These are phyloP conservation scores for Plectosphaerella sp. DNA, from an alignment of 2,329 filamentous ascomycete genomes.

Conservation along the genomic window DNA sequence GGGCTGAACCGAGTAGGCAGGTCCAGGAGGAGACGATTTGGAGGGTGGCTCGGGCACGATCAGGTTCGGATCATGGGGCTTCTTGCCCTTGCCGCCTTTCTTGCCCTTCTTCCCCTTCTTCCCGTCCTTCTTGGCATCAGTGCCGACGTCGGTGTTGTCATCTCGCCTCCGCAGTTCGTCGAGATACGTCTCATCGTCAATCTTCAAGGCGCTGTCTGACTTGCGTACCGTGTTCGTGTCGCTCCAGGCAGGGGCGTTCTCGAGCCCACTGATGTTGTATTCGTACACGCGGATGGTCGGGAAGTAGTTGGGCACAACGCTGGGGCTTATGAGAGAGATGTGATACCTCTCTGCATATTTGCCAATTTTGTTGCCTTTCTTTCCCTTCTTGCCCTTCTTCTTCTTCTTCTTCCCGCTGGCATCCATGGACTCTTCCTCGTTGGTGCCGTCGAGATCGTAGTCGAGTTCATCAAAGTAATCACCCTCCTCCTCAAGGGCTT, in stretches of 20 bases:
- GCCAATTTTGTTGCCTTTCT: conserved; percentile 65
- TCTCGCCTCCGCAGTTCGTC: conserved; percentile 13
- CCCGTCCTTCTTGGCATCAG: conserved; percentile 25
- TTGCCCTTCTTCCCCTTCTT: conserved; percentile 37
- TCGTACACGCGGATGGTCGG: conserved; percentile 87
- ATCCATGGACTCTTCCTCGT: conserved; percentile 14
- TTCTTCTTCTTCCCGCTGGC: conserved; percentile 26
- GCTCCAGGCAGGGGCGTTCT: conserved; percentile 45
- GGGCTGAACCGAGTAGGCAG: conserved; percentile 83
- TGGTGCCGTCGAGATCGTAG: conserved; percentile 13
- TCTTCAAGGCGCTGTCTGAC: conserved; percentile 18
- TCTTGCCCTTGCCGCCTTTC: conserved; percentile 36
- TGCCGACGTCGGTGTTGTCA: conserved; percentile 18
- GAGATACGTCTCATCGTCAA: conserved; percentile 11
- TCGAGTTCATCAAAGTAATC: conserved; percentile 11
- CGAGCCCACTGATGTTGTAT: conserved; percentile 83
- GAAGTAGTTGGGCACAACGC: conserved; percentile 88
- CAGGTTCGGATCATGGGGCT: conserved; percentile 56
- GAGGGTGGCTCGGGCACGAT: conserved; percentile 68
- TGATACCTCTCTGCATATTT: conserved; percentile 82
- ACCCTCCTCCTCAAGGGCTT: conserved; percentile 7
- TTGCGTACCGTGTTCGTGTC: conserved; percentile 21
- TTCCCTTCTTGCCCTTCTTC: conserved; percentile 40
- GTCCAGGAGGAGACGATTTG: conserved; percentile 70
- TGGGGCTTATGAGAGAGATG: conserved; percentile 75